These are phyloP conservation scores for Trichoderma polysporum DNA, from an alignment of 2,329 filamentous ascomycete species.

Conservation along the genomic window DNA sequence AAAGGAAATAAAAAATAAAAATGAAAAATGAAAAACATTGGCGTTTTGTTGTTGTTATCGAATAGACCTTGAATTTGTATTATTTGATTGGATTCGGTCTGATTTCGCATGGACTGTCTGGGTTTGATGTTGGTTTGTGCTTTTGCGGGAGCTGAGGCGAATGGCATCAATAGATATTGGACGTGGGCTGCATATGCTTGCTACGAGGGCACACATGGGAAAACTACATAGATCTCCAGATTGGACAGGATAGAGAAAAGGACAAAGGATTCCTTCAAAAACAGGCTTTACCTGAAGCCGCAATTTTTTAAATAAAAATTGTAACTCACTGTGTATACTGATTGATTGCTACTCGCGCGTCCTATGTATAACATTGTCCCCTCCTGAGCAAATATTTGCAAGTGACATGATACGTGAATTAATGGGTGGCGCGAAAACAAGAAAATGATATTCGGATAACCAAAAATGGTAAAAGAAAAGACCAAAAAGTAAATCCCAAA, in stretches of 20 bases:
- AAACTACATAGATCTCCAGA: background rate
- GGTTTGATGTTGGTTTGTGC: background rate
- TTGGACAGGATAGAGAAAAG: background rate
- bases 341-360: background rate
- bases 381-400: background rate
- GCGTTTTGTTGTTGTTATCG: background rate
- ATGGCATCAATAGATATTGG: background rate
- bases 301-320: background rate
- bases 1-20: background rate
- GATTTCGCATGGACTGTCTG: background rate
- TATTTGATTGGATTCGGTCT: slow-evolving; percentile 1
- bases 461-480: background rate
- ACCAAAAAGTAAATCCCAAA: background rate
- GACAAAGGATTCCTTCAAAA: background rate
- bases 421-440: background rate
- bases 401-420: background rate
- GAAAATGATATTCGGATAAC: background rate
- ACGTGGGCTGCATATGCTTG: background rate
- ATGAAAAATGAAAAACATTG: background rate
- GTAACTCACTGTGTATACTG: background rate
- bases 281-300: background rate
- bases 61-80: background rate
- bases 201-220: background rate
- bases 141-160: background rate
- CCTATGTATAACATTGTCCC: background rate